These are phyloP conservation scores for Mycena vitilis DNA, from an alignment of 768 basidiomycete species.

Conservation along the genomic window DNA sequence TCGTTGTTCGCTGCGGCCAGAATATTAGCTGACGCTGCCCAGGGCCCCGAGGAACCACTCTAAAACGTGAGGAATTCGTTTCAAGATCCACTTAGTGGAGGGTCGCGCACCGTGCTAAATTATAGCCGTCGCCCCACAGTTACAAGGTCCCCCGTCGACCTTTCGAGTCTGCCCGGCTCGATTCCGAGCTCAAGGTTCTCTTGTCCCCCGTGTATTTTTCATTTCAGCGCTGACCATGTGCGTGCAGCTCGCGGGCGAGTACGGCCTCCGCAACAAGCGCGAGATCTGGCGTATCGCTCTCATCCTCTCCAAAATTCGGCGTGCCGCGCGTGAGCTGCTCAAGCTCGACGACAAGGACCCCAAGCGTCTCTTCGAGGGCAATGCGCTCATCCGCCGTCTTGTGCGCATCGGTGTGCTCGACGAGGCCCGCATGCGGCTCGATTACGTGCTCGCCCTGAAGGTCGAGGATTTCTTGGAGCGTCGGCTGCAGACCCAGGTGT, in stretches of 20 bases:
- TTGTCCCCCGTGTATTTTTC: no score
- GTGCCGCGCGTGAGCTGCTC: conserved; percentile 99
- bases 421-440: conserved; percentile 98
- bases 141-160: conserved; percentile 99
- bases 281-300: conserved; percentile 99
- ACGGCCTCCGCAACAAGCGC: conserved; percentile 99
- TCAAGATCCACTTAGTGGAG: conserved; percentile 77
- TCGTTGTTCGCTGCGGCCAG: conserved; percentile 29
- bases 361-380: conserved; percentile 99
- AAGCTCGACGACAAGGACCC: conserved; percentile 99
- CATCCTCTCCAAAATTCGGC: conserved; percentile 98
- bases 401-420: conserved; percentile 99
- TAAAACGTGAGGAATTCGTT: conserved; percentile 86
- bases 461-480: conserved; percentile 99
- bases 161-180: conserved; percentile 97
- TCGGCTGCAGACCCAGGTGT: conserved; percentile 98
- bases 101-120: conserved; percentile 64
- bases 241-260: conserved; percentile 95
- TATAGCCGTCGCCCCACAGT: conserved; percentile 70
- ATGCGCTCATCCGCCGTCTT: conserved; percentile 94
- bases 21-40: conserved; percentile 48
- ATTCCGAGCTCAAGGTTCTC: conserved; percentile 95
- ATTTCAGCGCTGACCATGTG: conserved; percentile 1
- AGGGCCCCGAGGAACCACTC: conserved; percentile 93
- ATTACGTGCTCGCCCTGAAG: conserved; percentile 99